Evolutionary conservation across 2,329 filamentous ascomycete genomes (phyloP), one percentile per base, ranked within the genome.

Genomic region (Verruconis gallopava): DNA sequence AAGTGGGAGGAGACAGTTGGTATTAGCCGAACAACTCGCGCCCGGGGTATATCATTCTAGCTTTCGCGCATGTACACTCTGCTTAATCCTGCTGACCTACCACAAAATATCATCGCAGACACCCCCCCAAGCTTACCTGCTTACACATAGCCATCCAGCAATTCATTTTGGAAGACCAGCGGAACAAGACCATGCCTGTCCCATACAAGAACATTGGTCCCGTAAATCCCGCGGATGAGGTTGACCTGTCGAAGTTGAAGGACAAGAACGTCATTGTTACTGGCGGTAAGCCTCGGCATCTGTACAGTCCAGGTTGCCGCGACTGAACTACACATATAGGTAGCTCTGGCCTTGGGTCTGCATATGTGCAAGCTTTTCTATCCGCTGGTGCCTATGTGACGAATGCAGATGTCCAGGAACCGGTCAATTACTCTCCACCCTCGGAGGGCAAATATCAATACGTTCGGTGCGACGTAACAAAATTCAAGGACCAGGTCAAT

Each of bases 401-500:
- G 14, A 45, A 45, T n/a, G 38, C 21, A 3, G 43, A 45, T 18
- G 12, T 45, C 6, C 32, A 44, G 17, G 15, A 19, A 14, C 21
- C 15, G 20, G 20, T 14, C 13, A 37, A 42, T 13, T 22, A 19
- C 4, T 11, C 40, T 19, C 20, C 37, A 6, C 15, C 20, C 12
- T 19, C 15, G 21, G 32, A 42, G 9, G 2, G 9, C 15, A 44
- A 30, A 15, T 44, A 45, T 21, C 49, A 50, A 21, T 66, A 65
- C 45, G 51, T 63, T 12, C 58, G 60, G 45, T 65, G 63, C 46
- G 63, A 69, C 21, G 60, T 68, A 18, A 53, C 56, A 19, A 53
- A 54, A 32, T 69, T 64, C 64, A 58, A 67, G 0, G 54, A 66
- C 19, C 63, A 68, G 46, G 56, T 62, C 4, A 42, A 40, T 3